Percentiles rank a stretch among this genome's conserved stretches.
phyloP scores from a whole-genome alignment of 2,329 filamentous ascomycete genomes.

The Sclerotinia minor region DNA sequence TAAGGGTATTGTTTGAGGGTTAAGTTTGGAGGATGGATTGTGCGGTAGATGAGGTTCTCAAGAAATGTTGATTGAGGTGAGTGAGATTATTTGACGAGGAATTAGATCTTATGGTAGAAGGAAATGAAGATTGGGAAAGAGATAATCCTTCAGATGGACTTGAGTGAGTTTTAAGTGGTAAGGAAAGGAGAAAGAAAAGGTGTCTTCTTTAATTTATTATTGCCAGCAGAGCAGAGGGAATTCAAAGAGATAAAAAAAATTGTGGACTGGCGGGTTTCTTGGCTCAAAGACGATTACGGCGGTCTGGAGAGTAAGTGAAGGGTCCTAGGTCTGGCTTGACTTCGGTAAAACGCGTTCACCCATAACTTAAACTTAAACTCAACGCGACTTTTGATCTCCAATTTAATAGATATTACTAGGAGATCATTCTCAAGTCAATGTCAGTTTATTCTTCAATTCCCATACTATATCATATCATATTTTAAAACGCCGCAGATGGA shows the following conservation, averaged over 20 bases:
- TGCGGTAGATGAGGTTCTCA: background rate
- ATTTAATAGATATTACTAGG: no score
- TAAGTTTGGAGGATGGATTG: background rate
- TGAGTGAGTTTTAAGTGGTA: background rate
- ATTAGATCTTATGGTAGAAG: background rate
- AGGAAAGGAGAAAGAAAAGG: background rate
- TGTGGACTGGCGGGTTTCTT: background rate
- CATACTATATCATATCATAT: constrained; percentile 14
- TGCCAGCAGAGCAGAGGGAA: background rate
- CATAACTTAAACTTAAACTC: background rate
- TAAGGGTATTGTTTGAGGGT: background rate
- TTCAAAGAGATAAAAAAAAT: constrained; percentile 5
- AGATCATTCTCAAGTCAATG: background rate
- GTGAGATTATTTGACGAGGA: background rate
- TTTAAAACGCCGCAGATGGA: constrained; percentile 35
- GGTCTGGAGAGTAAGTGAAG: background rate
- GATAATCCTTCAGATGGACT: background rate
- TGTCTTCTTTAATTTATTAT: background rate
- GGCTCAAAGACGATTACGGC: background rate
- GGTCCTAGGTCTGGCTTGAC: background rate
- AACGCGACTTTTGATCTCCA: constrained; percentile 11
- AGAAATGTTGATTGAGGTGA: background rate
- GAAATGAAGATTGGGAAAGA: background rate
- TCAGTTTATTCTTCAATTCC: background rate
- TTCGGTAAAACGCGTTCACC: constrained; percentile 20